Conservation (phyloP, 2,329 filamentous ascomycete genomes). For the Chrysoporthe austroafricana region DNA sequence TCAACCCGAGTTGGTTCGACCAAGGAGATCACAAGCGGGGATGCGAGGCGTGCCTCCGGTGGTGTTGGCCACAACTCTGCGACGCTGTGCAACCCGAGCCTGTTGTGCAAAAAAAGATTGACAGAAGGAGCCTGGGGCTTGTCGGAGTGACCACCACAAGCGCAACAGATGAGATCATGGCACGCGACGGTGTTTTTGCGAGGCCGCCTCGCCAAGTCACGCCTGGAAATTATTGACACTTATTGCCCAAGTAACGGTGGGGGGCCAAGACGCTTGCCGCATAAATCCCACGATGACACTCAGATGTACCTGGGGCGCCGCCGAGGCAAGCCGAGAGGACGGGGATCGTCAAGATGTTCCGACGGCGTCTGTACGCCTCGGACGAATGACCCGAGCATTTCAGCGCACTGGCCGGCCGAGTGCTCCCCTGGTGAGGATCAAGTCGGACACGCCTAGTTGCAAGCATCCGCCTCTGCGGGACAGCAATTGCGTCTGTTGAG, state of each 20-base stretch:
- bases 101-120: slow-evolving; percentile 10
- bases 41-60: slow-evolving; percentile 22
- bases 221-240: not conserved
- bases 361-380: not conserved
- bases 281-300: slow-evolving; percentile 4
- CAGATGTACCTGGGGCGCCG: slow-evolving; percentile 2
- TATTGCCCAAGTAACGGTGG: not conserved
- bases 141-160: slow-evolving; percentile 2
- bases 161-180: slow-evolving; percentile 25
- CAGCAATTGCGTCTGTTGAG: not conserved
- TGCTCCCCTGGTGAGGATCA: not conserved
- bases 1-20: not conserved
- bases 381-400: not conserved
- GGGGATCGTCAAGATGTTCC: not conserved
- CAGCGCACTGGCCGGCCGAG: not conserved
- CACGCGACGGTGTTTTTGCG: not conserved
- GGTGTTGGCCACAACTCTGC: slow-evolving; percentile 11
- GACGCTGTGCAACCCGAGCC: slow-evolving; percentile 17
- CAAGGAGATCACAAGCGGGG: slow-evolving; percentile 16
- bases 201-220: not conserved
- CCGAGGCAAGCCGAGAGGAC: slow-evolving; percentile 7
- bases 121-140: not conserved
- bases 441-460: not conserved
- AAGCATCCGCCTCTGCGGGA: not conserved
- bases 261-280: not conserved